Percentiles rank a stretch among this genome's conserved stretches.
These are phyloP conservation scores for Fusarium neocosmosporiellum DNA, from an alignment of 2,329 filamentous ascomycete genomes.

Conservation along the genomic window DNA sequence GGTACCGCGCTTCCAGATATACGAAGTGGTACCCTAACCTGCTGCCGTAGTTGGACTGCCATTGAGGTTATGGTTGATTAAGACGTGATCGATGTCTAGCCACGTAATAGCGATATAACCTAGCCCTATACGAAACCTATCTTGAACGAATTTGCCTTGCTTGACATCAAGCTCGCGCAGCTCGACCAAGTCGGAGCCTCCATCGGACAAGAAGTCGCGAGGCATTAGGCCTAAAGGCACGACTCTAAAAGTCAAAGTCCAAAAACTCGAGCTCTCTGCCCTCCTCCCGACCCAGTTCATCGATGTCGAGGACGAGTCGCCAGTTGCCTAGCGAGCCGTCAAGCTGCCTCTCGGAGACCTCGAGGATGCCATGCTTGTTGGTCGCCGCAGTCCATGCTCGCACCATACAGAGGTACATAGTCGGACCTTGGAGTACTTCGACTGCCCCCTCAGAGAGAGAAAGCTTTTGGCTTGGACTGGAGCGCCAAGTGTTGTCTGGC, in stretches of 20 bases:
- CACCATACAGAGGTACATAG: not conserved
- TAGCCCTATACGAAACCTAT: not conserved
- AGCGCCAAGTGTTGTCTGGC: not conserved
- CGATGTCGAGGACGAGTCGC: not conserved
- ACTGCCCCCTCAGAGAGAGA: not conserved
- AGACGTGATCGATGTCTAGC: not conserved
- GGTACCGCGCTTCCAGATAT: not conserved
- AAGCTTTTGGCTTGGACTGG: not conserved
- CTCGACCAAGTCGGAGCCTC: not conserved
- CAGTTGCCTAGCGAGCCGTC: not conserved
- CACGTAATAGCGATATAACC: not conserved
- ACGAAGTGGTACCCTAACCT: not conserved
- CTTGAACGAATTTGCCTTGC: not conserved
- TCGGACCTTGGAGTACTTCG: not conserved
- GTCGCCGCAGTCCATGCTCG: not conserved
- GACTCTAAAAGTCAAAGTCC: not conserved
- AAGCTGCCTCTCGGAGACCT: not conserved
- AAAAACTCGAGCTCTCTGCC: not conserved
- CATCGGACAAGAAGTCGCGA: not conserved
- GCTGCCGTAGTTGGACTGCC: not conserved
- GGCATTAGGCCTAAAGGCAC: not conserved
- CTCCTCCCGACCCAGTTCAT: not conserved
- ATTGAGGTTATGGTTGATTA: not conserved
- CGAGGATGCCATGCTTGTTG: not conserved
- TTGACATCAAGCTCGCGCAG: not conserved